Conservation (phyloP, 1,139 yeast genomes). For the Diutina sp. region DNA sequence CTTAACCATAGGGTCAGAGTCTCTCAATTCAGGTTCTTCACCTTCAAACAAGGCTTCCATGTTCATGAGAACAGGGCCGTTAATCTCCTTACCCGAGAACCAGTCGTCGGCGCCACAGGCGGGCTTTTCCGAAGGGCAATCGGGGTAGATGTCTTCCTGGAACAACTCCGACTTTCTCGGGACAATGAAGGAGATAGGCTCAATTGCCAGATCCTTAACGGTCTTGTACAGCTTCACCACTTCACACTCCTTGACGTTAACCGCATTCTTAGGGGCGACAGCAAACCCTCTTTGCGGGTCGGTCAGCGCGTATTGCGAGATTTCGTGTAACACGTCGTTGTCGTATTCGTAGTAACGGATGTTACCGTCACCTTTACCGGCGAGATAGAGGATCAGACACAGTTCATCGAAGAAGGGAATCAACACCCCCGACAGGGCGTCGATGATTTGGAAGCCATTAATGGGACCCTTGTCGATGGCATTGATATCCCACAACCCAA, state of each 20-base stretch:
- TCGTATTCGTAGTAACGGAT: slow-evolving; percentile 85
- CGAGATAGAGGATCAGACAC: slow-evolving; percentile 70
- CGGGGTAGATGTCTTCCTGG: slow-evolving; percentile 88
- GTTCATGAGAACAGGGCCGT: slow-evolving; percentile 71
- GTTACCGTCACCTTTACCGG: slow-evolving; percentile 98
- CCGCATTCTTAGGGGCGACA: slow-evolving; percentile 70
- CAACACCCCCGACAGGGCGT: slow-evolving; percentile 84
- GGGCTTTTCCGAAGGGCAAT: slow-evolving; percentile 69
- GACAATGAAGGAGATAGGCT: slow-evolving; percentile 82
- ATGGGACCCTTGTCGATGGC: slow-evolving; percentile 71
- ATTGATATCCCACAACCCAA: slow-evolving; percentile 82
- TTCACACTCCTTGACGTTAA: slow-evolving; percentile 74
- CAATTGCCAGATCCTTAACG: slow-evolving; percentile 68
- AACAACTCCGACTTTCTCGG: slow-evolving; percentile 91
- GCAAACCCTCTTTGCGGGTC: slow-evolving; percentile 97
- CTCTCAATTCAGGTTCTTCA: slow-evolving; percentile 30
- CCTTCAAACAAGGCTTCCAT: slow-evolving; percentile 77
- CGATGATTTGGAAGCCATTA: slow-evolving; percentile 77
- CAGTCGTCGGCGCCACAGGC: slow-evolving; percentile 74
- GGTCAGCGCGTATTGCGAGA: slow-evolving; percentile 76
- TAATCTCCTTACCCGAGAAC: slow-evolving; percentile 61
- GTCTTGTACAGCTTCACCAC: slow-evolving; percentile 72
- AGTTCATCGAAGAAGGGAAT: slow-evolving; percentile 83
- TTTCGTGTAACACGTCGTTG: slow-evolving; percentile 65
- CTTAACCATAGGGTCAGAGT: slow-evolving; percentile 19